Evolutionary conservation across 768 basidiomycete genomes (phyloP).

Genomic region (Bullera alba): DNA sequence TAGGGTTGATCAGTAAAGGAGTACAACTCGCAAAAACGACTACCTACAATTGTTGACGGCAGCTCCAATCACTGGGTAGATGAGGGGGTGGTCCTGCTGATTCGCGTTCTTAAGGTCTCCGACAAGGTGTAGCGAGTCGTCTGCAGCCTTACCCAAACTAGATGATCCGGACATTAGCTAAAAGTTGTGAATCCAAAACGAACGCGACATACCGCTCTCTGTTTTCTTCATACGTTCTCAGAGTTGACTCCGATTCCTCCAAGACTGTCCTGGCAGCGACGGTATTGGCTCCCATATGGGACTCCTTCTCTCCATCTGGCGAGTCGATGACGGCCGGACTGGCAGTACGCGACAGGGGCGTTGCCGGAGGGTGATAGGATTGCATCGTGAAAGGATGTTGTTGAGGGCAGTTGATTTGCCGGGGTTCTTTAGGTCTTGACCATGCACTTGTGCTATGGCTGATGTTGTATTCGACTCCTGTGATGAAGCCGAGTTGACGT

Average conservation of each 20-base stretch:
- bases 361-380: slow-evolving; percentile 25
- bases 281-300: slow-evolving; percentile 32
- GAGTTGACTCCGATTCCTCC: slow-evolving; percentile 29
- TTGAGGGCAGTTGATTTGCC: too few relatives aligned
- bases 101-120: slow-evolving; percentile 70
- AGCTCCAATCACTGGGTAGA: too few relatives aligned
- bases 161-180: too few relatives aligned
- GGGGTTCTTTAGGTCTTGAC: too few relatives aligned
- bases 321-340: slow-evolving; percentile 27
- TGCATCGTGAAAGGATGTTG: slow-evolving; percentile 33
- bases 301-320: slow-evolving; percentile 34
- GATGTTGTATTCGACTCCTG: too few relatives aligned
- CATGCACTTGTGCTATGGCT: too few relatives aligned
- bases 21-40: too few relatives aligned
- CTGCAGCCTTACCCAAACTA: slow-evolving; percentile 72
- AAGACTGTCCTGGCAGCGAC: too few relatives aligned
- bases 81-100: slow-evolving; percentile 75
- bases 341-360: slow-evolving; percentile 8
- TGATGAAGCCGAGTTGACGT: too few relatives aligned
- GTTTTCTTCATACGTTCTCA: slow-evolving; percentile 46
- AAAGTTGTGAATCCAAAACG: too few relatives aligned
- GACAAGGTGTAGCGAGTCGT: slow-evolving; percentile 62
- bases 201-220: slow-evolving; percentile 60
- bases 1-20: too few relatives aligned
- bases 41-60: too few relatives aligned